These are phyloP conservation scores for Copromyces sp. DNA, from an alignment of 495 filamentous ascomycete species.

Conservation along the genomic window DNA sequence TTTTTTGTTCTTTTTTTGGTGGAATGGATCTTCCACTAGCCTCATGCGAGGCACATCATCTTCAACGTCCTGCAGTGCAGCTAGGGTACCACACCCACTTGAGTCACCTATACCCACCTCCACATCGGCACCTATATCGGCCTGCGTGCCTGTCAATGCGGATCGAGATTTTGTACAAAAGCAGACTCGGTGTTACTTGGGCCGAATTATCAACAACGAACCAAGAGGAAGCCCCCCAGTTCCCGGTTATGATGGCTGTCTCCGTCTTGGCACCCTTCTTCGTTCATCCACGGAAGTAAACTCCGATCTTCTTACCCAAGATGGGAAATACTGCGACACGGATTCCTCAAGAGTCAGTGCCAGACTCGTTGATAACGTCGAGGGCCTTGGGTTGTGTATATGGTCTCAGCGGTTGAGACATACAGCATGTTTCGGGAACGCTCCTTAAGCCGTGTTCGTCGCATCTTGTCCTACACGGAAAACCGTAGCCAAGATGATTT, in stretches of 20 bases:
- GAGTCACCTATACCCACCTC: not conserved
- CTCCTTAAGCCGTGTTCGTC: not conserved
- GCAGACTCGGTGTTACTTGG: not conserved
- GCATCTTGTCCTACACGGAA: not conserved
- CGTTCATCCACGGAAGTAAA: not conserved
- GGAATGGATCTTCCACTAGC: not conserved
- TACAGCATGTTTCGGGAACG: not conserved
- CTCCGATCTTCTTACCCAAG: not conserved
- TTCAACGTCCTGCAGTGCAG: not conserved
- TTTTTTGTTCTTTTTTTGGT: not conserved
- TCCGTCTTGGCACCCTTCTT: not conserved
- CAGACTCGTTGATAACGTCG: not conserved
- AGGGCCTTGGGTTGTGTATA: not conserved
- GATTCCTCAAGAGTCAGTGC: not conserved
- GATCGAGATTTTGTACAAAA: not conserved
- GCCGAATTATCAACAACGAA: not conserved
- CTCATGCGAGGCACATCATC: not conserved
- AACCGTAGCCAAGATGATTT: not conserved
- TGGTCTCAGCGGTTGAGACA: not conserved
- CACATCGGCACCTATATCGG: not conserved
- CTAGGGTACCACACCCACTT: not conserved
- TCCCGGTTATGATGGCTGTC: not conserved
- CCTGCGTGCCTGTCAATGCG: not conserved
- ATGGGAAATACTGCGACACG: not conserved
- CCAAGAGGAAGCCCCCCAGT: not conserved